These are phyloP conservation scores for Paratrypanosoma confusum DNA, from an alignment of 208 protist genomes.

Conservation along the genomic window DNA sequence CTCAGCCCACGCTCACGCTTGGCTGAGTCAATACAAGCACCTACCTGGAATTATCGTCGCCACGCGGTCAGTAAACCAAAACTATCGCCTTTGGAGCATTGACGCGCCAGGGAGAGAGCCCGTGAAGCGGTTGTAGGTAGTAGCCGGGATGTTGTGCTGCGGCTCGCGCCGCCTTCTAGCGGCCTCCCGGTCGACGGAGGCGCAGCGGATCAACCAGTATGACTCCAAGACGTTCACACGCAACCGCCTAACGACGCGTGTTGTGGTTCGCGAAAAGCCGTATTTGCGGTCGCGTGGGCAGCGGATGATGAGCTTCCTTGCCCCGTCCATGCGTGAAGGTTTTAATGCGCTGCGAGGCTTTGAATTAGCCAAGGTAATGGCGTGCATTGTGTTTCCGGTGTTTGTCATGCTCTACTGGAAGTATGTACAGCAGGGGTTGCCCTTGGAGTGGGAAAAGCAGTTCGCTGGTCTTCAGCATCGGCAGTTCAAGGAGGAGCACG, in stretches of 20 bases:
- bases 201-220: slow-evolving; percentile 46
- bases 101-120: no score
- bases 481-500: slow-evolving; percentile 55
- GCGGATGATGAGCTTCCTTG: slow-evolving; percentile 43
- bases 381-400: slow-evolving; percentile 61
- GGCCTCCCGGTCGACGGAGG: background rate
- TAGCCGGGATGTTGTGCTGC: no score
- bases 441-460: slow-evolving; percentile 65
- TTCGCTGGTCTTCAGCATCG: slow-evolving; percentile 67
- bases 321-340: slow-evolving; percentile 43
- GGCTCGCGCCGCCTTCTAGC: no score
- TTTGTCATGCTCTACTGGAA: slow-evolving; percentile 80
- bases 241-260: slow-evolving; percentile 31
- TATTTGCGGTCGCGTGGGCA: slow-evolving; percentile 62
- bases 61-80: no score
- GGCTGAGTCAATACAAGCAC: no score
- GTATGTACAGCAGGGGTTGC: slow-evolving; percentile 47
- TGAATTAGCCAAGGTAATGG: slow-evolving; percentile 69
- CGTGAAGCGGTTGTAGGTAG: no score
- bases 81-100: no score
- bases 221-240: slow-evolving; percentile 56
- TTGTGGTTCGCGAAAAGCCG: slow-evolving; percentile 72
- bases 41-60: no score
- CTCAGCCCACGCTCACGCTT: no score
- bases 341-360: slow-evolving; percentile 53